Percentiles rank a stretch among this genome's conserved stretches.
These are phyloP conservation scores for Dunaliella sp. DNA, from an alignment of 139 green algal genomes.

Conservation along the genomic window DNA sequence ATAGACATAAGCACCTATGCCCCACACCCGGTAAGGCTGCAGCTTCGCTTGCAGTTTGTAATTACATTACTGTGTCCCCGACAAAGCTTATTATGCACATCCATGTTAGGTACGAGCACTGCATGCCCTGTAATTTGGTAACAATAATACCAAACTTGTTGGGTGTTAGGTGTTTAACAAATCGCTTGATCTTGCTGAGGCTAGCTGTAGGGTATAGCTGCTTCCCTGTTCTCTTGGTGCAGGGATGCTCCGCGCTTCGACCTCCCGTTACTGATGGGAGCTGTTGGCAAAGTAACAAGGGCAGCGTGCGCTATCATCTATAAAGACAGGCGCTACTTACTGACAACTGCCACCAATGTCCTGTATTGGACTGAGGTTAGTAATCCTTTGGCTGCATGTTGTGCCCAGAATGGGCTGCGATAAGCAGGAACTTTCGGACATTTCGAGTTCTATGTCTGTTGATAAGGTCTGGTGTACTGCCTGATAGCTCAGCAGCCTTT, in stretches of 20 bases:
- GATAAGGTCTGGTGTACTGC: background rate
- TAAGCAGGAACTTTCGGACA: background rate
- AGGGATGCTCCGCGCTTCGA: conserved; percentile 38
- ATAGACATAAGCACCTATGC: too few relatives aligned
- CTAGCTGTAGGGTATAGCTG: too few relatives aligned
- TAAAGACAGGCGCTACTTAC: conserved; percentile 21
- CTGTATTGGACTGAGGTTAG: conserved; percentile 29
- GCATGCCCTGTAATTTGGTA: too few relatives aligned
- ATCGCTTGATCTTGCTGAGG: too few relatives aligned
- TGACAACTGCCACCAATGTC: conserved; percentile 29
- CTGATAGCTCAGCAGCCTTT: background rate
- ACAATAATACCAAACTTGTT: too few relatives aligned
- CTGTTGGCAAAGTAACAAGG: background rate
- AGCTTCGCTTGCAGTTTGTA: too few relatives aligned
- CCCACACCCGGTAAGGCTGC: too few relatives aligned
- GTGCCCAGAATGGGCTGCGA: background rate
- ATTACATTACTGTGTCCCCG: too few relatives aligned
- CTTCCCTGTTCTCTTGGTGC: too few relatives aligned
- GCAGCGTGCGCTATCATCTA: conserved; percentile 24
- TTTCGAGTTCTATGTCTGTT: background rate
- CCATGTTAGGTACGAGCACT: too few relatives aligned
- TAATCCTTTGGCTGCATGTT: background rate
- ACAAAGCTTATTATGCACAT: too few relatives aligned
- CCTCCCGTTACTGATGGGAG: conserved; percentile 40
- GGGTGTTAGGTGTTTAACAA: too few relatives aligned